These are phyloP conservation scores for Zygoascus flipseniorum DNA, from an alignment of 805 yeast genomes.

Conservation along the genomic window DNA sequence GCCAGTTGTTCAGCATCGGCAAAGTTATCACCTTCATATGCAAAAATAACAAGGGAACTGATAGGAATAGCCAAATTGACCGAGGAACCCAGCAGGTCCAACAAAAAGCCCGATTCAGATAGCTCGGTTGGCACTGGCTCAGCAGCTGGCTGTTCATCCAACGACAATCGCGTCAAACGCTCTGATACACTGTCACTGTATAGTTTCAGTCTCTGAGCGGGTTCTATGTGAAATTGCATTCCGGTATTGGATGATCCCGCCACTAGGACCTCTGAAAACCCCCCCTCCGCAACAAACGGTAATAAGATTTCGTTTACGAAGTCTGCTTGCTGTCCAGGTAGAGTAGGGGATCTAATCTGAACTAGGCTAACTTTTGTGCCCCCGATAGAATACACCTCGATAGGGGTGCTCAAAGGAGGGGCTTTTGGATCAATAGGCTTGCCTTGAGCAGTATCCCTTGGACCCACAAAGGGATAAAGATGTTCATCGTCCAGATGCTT, in stretches of 20 bases:
- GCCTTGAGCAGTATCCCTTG: constrained; percentile 42
- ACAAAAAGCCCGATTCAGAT: constrained; percentile 7
- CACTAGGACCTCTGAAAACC: constrained; percentile 42
- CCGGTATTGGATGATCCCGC: constrained; percentile 72
- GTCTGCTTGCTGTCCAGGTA: constrained; percentile 49
- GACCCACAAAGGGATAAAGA: constrained; percentile 78
- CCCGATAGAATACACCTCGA: constrained; percentile 51
- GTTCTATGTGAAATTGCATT: constrained; percentile 5
- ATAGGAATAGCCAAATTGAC: background rate
- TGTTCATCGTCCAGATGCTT: constrained; percentile 50
- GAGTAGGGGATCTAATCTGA: constrained; percentile 77
- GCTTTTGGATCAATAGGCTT: background rate
- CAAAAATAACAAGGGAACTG: constrained; percentile 40
- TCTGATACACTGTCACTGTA: constrained; percentile 11
- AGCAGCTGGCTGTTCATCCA: background rate
- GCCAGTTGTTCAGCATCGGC: constrained; percentile 56
- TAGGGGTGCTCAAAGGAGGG: constrained; percentile 44
- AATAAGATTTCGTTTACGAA: constrained; percentile 45
- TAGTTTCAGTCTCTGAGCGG: background rate
- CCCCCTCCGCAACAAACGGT: constrained; percentile 37
- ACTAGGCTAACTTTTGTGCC: constrained; percentile 41
- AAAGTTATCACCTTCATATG: constrained; percentile 87
- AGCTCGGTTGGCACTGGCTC: constrained; percentile 7
- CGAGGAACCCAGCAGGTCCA: background rate
- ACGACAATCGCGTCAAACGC: constrained; percentile 1